Evolutionary conservation across 2,329 filamentous ascomycete genomes (phyloP), one percentile per base, ranked within the genome.

Genomic region (Bipolaris sorokiniana): DNA sequence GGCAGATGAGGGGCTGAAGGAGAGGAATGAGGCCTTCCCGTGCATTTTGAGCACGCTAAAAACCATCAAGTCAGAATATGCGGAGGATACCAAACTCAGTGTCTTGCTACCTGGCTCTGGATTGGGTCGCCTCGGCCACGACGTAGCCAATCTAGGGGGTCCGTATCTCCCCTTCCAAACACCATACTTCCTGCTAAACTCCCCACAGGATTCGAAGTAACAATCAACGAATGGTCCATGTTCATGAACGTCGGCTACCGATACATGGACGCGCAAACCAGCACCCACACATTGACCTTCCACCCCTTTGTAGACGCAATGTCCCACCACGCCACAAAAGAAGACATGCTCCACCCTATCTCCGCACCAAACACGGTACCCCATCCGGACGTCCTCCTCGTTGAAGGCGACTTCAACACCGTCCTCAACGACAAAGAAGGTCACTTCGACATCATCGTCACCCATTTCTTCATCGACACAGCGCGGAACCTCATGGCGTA

Each of bases 381-480:
- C 16, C 71, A 78, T 49, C 52, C 75, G 7, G 62, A 70, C 0
- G 79, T 85, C 0, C 58, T 84, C 0, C 74, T 84, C 0, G 75
- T 84, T 0, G 85, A 87, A 62, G 84, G 84, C 0, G 84, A 87
- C 62, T 87, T 87, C 59, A 83, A 80, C 0, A 80, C 78, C 4
- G 70, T 73, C 1, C 76, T 80, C 0, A 44, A 51, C 11, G 54
- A 56, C n/a, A 54, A 63, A 38, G 22, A 52, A 5, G 64, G 58
- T 0, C 56, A 61, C 3, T 86, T 78, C 66, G 83, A 86, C 51
- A 75, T 79, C 0, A 70, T 87, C 0, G 69, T 85, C 0, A 86
- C 84, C 0, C 79, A 85, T 41, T 87, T 86, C 72, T 86, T 87
- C 71, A 86, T 87, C 61, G 84, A 87, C 64, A 87, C 84, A 0